Base-by-base conservation (phyloP, 176 grass and related monocot species). In the Calamus simplicifolius region DNA sequence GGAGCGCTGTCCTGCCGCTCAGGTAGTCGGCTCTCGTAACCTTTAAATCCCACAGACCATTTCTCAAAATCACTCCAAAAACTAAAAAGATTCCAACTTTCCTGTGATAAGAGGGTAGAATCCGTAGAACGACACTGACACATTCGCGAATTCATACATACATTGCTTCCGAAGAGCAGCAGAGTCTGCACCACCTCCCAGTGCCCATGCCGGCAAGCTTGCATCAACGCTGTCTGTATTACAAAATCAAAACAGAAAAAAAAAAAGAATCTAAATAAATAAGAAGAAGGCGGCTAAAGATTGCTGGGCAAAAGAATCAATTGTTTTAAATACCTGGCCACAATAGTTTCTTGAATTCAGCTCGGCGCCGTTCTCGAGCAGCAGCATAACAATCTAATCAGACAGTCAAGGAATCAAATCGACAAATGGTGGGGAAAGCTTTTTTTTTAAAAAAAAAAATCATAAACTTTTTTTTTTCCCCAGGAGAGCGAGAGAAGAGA, bases 141-240 rank as follows among this genome's bases (percentile, higher is more conserved):
- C 35, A 43, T 13, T 43, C 35, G 12, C 12, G 35, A 43, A 43
- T 17, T 17, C 48, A 76, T n/a, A 29, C 14, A 77, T 91, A 97
- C 87, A 80, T 82, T 91, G 84, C 92, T 82, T 83, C 59, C 80
- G 75, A 85, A 97, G 66, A 97, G 71, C 49, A 91, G 67, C 38
- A 97, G 87, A 71, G 80, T 90, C 70, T 96, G 92, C 59, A 87
- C 80, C 68, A 88, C 92, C 76, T 96, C 92, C 92, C 86, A 96
- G 80, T 96, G 92, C 17, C 86, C 92, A 49, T 96, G 79, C 15
- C 83, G 77, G 52, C 86, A 90, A 2, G 92, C 92, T 55, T 96
- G 92, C 92, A 96, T 96, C 80, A 96, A 77, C 3, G 92, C 78
- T 14, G 87, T 97, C 92, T 97, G 82, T 51, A 77, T 68, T 54